Evolutionary conservation across 352 stramenopile species (phyloP), one percentile per base, ranked within the genome.

Genomic region (Globisporangium paddicum): DNA sequence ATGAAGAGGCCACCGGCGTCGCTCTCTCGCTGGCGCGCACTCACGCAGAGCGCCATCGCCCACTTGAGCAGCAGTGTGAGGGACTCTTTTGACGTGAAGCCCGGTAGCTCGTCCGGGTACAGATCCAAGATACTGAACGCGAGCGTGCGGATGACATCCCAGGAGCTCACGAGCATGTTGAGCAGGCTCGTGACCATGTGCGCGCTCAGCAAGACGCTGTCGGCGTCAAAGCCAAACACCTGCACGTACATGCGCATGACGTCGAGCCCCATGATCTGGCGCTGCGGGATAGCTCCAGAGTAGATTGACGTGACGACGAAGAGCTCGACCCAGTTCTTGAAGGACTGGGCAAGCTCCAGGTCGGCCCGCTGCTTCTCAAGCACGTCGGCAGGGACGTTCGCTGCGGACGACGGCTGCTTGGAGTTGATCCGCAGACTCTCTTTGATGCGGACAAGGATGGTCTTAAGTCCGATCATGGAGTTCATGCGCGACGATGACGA

Each of bases 1-100:
- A 97, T 87, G 49, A 96, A 90, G 38, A 94, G 75, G 0, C 86
- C 89, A n/a, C 87, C 87, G 23, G 85, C 81, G 47, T 96, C 86
- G 40, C 81, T 95, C 62, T 95, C 87, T 50, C 86, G 79, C 58
- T 94, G 84, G 14, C 82, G 78, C 35, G 84, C 79, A 45, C 84
- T 92, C 26, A 76, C 69, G 35, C 79, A 89, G 16, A 94, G 71
- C 47, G 72, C 76, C 44, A 94, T 54, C 1, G 82, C 71, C 84
- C 84, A 94, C n/a, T 86, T 62, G 55, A 87, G 63, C 1, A 94
- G 68, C 30, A 58, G 66, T 38, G 66, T 52, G 26, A 92, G 66
- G 48, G 78, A 62, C 34, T 64, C 58, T 0, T 53, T 54, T 0
- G 71, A 80, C 2, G 73, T 77, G 42, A 84, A 93, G 6, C 83